These are phyloP conservation scores for Hymenoscyphus albidus DNA, from an alignment of 2,329 filamentous ascomycete genomes.

Conservation along the genomic window DNA sequence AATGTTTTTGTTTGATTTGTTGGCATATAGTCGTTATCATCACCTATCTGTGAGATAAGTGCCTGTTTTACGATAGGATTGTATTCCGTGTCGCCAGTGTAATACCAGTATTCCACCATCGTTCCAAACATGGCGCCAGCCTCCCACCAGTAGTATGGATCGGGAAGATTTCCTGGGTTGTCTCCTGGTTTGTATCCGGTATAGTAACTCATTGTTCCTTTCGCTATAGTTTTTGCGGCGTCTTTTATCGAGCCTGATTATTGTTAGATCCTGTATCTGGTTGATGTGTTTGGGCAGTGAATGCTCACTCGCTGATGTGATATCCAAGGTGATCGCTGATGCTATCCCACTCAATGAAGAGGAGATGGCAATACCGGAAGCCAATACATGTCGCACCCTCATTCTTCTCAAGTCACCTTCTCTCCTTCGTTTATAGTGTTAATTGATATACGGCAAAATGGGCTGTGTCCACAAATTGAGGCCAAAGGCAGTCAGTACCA, in stretches of 20 bases:
- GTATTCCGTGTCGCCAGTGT: slow-evolving; percentile 68
- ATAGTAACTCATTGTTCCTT: slow-evolving; percentile 49
- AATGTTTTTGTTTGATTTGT: slow-evolving; percentile 56
- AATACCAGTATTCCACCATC: neutral
- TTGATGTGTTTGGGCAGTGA: neutral
- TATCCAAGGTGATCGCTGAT: slow-evolving; percentile 19
- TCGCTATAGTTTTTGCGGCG: slow-evolving; percentile 35
- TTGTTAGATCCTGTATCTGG: slow-evolving; percentile 1
- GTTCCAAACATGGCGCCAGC: slow-evolving; percentile 55
- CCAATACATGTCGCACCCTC: slow-evolving; percentile 15
- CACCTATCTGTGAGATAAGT: slow-evolving; percentile 69
- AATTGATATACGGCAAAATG: neutral
- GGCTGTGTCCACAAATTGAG: neutral
- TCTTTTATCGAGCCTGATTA: slow-evolving; percentile 33
- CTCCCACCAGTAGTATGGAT: slow-evolving; percentile 58
- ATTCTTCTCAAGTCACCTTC: slow-evolving; percentile 10
- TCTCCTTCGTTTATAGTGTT: neutral
- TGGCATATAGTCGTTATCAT: slow-evolving; percentile 72
- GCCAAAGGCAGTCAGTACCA: neutral
- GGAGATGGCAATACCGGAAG: slow-evolving; percentile 17
- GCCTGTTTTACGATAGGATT: slow-evolving; percentile 60
- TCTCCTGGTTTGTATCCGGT: slow-evolving; percentile 46
- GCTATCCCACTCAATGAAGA: slow-evolving; percentile 17
- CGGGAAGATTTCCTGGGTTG: slow-evolving; percentile 47
- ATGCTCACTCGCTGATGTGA: slow-evolving; percentile 17